Evolutionary conservation across 768 basidiomycete species (phyloP).

Genomic region (Tricholoma hemisulphureum): DNA sequence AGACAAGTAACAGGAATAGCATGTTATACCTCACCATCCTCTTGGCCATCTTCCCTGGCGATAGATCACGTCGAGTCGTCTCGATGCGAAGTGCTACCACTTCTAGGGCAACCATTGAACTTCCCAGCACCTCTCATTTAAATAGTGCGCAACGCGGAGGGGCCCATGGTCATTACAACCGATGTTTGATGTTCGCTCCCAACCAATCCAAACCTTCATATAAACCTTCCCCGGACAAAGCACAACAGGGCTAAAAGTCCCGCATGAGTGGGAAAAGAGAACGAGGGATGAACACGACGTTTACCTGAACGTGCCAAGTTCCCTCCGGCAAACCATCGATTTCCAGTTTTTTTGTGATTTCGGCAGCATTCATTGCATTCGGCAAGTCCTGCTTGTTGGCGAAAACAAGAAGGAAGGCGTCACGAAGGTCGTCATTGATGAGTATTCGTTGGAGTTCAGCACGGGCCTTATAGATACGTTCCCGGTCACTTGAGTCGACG

Average conservation of each 20-base stretch:
- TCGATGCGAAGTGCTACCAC: too few species aligned
- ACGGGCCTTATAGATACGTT: slow-evolving; percentile 97
- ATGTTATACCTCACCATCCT: too few species aligned
- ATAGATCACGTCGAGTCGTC: too few species aligned
- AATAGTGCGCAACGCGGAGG: not conserved
- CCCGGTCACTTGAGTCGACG: slow-evolving; percentile 98
- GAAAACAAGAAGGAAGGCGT: slow-evolving; percentile 96
- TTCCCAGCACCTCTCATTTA: not conserved
- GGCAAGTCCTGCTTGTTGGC: slow-evolving; percentile 99
- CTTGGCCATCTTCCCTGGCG: too few species aligned
- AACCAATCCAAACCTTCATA: slow-evolving; percentile 99
- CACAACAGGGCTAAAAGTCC: slow-evolving; percentile 81
- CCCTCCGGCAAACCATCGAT: slow-evolving; percentile 94
- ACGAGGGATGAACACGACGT: slow-evolving; percentile 19
- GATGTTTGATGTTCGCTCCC: slow-evolving; percentile 84
- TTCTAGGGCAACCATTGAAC: too few species aligned
- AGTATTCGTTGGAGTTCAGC: slow-evolving; percentile 99
- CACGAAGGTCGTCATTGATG: slow-evolving; percentile 98
- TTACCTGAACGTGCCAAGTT: slow-evolving; percentile 95
- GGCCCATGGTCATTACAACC: slow-evolving; percentile 46
- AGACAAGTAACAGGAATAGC: too few species aligned
- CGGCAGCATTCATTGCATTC: slow-evolving; percentile 98
- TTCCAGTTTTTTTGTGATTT: slow-evolving; percentile 99
- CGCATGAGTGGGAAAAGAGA: slow-evolving; percentile 13
- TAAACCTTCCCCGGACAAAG: slow-evolving; percentile 95